Conservation (phyloP, 768 basidiomycete genomes). For the Tulasnella sp. region DNA sequence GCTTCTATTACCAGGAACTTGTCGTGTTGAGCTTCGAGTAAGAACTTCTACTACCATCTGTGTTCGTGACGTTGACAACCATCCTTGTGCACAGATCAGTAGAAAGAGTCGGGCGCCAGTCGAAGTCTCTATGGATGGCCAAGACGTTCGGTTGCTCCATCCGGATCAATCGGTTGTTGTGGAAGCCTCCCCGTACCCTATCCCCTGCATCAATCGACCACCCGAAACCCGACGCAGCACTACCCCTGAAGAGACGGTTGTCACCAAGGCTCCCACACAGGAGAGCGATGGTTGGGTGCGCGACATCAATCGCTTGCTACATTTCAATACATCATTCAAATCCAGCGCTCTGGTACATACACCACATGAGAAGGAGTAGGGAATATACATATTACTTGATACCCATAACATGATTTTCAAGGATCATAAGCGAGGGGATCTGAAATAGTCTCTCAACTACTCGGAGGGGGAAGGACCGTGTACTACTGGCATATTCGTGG, state of each 20-base stretch:
- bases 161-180: constrained; percentile 82
- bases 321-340: constrained; percentile 86
- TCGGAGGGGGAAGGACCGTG: background rate
- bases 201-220: constrained; percentile 85
- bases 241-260: background rate
- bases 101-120: constrained; percentile 75
- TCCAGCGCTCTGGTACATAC: constrained; percentile 19
- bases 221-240: constrained; percentile 36
- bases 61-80: background rate
- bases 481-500: background rate
- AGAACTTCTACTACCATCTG: constrained; percentile 12
- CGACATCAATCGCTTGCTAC: constrained; percentile 87
- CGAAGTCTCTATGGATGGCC: constrained; percentile 89
- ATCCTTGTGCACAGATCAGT: constrained; percentile 49
- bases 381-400: background rate
- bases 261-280: background rate
- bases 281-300: constrained; percentile 88
- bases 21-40: constrained; percentile 28
- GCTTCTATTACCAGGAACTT: constrained; percentile 62
- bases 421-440: background rate
- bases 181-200: constrained; percentile 74
- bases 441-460: background rate
- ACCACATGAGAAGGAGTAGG: background rate
- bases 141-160: constrained; percentile 66
- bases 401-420: background rate